Base-by-base conservation (phyloP, 2,329 filamentous ascomycete species). In the Diaporthe velutina region DNA sequence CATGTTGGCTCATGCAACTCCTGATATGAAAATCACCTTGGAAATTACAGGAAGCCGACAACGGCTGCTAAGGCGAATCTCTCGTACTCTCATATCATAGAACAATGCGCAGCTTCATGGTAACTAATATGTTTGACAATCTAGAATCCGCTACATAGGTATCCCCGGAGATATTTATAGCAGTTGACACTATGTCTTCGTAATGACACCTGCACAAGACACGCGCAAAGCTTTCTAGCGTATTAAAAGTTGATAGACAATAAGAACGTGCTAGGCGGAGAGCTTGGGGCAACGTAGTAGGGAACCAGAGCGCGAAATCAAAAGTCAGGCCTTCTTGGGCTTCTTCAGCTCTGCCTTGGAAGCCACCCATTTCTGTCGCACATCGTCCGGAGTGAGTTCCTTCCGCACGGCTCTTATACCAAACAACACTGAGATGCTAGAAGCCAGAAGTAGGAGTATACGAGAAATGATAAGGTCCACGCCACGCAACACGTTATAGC, bases 381-480 rank as follows among this genome's bases (percentile, higher is more conserved):
- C 71, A 19, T 64, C 42, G 5, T 19, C 22, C 3, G 76, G 77
- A 3, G 74, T 78, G 25, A 74, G 76, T 10, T 77, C 74, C 10
- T 50, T 30, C 13, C 77, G 28, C 1, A 78, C 77, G 19, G 77
- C 25, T 9, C 35, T 30, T 6, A 76, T 38, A 0, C 76, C 76
- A 25, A 78, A 45, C 17, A 74, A 28, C 52, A 72, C 40, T 7
- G 70, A 71, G 15, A 77, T 19, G 35, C 22, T 22, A 13, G 55
- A 42, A 2, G 73, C 77, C 8, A 68, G 12, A 19, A 60, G 12
- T 3, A 76, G 70, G 33, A 77, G n/a, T 22, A 52, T 5, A 48
- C 64, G 72, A 13, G 74, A 75, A n/a, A 61, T 35, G 10, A 61
- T 42, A 8, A 71, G 19, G 33, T 76, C 75, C 33, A 71, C 35